A percentile compares a stretch with the other conserved stretches of the same genome.
phyloP scores from a whole-genome alignment of 2,329 filamentous ascomycete species.

The Huntiella savannae region DNA sequence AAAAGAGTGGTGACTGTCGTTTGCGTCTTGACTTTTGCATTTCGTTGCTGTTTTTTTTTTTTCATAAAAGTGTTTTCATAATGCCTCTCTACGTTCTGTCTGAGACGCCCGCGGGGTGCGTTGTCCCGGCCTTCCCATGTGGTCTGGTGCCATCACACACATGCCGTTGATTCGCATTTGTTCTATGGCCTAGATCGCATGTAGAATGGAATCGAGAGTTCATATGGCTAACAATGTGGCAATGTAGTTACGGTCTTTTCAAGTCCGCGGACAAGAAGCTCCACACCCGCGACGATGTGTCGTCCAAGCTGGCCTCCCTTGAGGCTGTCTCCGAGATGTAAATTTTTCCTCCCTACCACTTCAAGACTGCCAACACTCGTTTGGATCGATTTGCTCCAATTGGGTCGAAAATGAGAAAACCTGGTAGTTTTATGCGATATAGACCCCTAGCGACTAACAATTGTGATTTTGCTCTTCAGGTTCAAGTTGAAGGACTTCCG shows the following conservation, averaged over 20 bases:
- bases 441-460: conserved; percentile 9
- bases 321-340: conserved; percentile 77
- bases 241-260: conserved; percentile 76
- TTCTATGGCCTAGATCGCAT: neutral
- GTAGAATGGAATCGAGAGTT: neutral
- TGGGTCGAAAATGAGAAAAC: neutral
- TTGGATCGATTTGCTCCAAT: neutral
- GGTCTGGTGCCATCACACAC: neutral
- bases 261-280: conserved; percentile 99
- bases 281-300: conserved; percentile 67
- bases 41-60: conserved; percentile 3
- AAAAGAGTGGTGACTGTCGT: conserved; percentile 4
- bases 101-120: conserved; percentile 70
- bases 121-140: conserved; percentile 13
- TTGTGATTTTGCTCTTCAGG: conserved; percentile 23
- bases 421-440: neutral
- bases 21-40: conserved; percentile 7
- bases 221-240: conserved; percentile 6
- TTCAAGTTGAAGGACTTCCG: conserved; percentile 92
- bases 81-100: conserved; percentile 67
- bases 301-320: conserved; percentile 53
- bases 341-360: conserved; percentile 18
- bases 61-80: conserved; percentile 6
- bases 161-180: neutral
- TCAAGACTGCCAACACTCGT: neutral